phyloP scores from a whole-genome alignment of 2,329 filamentous ascomycete species.

The Fusarium sacchari region DNA sequence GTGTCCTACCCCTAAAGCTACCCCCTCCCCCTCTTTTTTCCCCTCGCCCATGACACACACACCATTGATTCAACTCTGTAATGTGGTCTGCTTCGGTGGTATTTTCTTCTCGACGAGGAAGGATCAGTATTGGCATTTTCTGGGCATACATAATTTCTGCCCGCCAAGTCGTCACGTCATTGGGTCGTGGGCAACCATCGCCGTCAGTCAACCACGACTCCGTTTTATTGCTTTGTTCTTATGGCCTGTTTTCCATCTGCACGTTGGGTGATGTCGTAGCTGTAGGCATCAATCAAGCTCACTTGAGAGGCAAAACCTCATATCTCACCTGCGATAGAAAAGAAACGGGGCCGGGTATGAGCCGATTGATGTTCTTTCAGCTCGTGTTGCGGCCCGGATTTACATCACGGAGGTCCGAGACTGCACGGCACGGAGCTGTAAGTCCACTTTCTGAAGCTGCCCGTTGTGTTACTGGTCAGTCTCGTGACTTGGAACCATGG shows the following conservation, averaged over 20 bases:
- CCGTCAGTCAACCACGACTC: background rate
- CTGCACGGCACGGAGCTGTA: constrained; percentile 4
- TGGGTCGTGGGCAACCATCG: constrained; percentile 16
- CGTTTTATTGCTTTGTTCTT: constrained; percentile 22
- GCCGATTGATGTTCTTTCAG: background rate
- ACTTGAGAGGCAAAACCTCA: background rate
- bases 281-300: background rate
- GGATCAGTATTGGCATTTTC: constrained; percentile 35
- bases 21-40: constrained; percentile 4
- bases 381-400: background rate
- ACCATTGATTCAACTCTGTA: constrained; percentile 13
- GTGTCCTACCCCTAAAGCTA: background rate
- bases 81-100: constrained; percentile 12
- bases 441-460: constrained; percentile 1
- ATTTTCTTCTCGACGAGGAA: constrained; percentile 20
- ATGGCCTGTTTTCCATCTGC: constrained; percentile 27
- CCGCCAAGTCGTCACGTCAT: constrained; percentile 25
- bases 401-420: constrained; percentile 20
- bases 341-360: constrained; percentile 18
- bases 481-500: constrained; percentile 31
- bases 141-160: constrained; percentile 34
- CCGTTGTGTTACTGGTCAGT: constrained; percentile 10
- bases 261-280: constrained; percentile 9
- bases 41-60: constrained; percentile 9
- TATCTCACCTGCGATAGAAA: constrained; percentile 1